phyloP scores from a whole-genome alignment of 164 flowering plant species.

The Magnolia officinalis region DNA sequence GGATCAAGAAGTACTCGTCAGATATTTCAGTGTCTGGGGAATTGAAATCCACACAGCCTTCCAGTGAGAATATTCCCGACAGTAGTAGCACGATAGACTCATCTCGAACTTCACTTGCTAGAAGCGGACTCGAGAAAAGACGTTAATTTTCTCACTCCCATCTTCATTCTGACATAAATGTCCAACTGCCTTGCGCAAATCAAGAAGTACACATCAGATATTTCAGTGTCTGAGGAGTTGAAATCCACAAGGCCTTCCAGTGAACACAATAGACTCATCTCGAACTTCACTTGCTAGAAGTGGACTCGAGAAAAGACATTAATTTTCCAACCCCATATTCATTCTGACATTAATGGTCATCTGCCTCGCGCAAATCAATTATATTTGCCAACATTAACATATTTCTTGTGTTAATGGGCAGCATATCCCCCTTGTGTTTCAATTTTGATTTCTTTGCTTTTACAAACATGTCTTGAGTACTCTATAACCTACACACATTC shows the following conservation, averaged over 20 bases:
- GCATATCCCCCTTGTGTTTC: too few relatives aligned
- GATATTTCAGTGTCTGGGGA: constrained; percentile 32
- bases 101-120: constrained; percentile 14
- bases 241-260: constrained; percentile 9
- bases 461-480: too few relatives aligned
- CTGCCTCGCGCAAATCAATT: too few relatives aligned
- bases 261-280: constrained; percentile 18
- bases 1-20: constrained; percentile 72
- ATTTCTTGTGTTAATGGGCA: too few relatives aligned
- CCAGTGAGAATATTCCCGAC: constrained; percentile 18
- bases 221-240: constrained; percentile 24
- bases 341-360: too few relatives aligned
- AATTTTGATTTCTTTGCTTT: too few relatives aligned
- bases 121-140: constrained; percentile 15
- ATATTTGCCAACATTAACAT: too few relatives aligned
- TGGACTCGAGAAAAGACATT: constrained; percentile 19
- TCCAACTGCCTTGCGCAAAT: constrained; percentile 15
- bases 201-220: constrained; percentile 59
- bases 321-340: background rate
- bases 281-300: constrained; percentile 8
- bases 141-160: constrained; percentile 3
- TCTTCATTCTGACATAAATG: too few relatives aligned
- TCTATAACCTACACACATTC: too few relatives aligned
- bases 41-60: constrained; percentile 10
- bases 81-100: constrained; percentile 10